Conservation (phyloP, 83 land plant species). For the Isoetes engelmannii region DNA sequence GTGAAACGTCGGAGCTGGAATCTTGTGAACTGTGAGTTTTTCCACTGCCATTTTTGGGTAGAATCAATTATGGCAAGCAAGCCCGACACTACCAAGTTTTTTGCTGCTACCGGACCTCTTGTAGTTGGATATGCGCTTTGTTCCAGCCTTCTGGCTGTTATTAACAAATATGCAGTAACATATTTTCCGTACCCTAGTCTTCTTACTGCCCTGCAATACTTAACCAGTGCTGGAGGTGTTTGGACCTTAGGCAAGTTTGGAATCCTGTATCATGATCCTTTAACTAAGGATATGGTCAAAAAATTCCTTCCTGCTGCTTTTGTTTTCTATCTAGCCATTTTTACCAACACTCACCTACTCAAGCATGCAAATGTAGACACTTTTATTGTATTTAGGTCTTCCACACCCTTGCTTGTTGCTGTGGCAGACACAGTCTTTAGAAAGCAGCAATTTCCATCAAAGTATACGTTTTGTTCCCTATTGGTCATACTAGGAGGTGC, state of each 20-base stretch:
- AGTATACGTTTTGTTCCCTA: background rate
- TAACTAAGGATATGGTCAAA: slow-evolving; percentile 6
- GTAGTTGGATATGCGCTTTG: slow-evolving; percentile 8
- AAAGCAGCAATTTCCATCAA: slow-evolving; percentile 9
- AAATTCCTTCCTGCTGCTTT: slow-evolving; percentile 13
- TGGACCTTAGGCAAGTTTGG: background rate
- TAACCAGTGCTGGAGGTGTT: slow-evolving; percentile 8
- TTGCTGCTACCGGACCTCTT: background rate
- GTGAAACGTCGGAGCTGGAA: too few species aligned
- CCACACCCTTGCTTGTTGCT: slow-evolving; percentile 8
- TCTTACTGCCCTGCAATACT: slow-evolving; percentile 11
- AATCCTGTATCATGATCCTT: slow-evolving; percentile 3
- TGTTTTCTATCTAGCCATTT: slow-evolving; percentile 16
- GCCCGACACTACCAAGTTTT: background rate
- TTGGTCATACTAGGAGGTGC: slow-evolving; percentile 12
- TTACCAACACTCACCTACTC: slow-evolving; percentile 12
- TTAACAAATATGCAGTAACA: slow-evolving; percentile 58
- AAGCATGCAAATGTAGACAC: slow-evolving; percentile 17
- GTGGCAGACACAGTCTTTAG: slow-evolving; percentile 13
- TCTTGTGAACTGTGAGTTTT: too few species aligned
- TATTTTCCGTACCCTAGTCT: slow-evolving; percentile 76
- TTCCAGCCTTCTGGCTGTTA: slow-evolving; percentile 14
- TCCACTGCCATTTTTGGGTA: too few species aligned
- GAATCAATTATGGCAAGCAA: too few species aligned
- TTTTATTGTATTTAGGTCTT: slow-evolving; percentile 12